Evolutionary conservation across 2,329 filamentous ascomycete genomes (phyloP).

Genomic region (Neopestalotiopsis sp.): DNA sequence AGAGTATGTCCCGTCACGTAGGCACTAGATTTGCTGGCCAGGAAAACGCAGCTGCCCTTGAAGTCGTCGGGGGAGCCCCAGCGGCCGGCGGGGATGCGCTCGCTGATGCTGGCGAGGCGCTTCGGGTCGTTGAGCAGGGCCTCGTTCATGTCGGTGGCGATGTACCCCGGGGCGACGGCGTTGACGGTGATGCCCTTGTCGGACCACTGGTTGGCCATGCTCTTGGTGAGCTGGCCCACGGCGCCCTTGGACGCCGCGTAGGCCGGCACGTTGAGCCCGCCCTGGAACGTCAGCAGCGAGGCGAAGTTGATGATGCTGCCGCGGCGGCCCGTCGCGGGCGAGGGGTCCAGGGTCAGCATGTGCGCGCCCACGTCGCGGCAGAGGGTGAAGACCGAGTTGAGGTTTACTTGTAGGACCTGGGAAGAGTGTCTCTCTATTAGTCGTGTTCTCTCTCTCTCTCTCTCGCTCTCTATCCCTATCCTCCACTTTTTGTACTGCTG

Average conservation of each 20-base stretch:
- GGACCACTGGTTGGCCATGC: conserved; percentile 86
- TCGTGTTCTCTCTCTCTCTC: conserved; percentile 42
- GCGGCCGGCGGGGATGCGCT: conserved; percentile 80
- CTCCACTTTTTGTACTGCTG: too few relatives aligned
- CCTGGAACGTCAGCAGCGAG: conserved; percentile 81
- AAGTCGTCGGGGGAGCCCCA: conserved; percentile 90
- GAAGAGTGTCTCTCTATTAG: conserved; percentile 41
- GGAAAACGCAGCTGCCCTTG: conserved; percentile 78
- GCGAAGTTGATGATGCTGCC: conserved; percentile 80
- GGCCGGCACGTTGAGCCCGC: conserved; percentile 84
- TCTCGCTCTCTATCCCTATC: not conserved
- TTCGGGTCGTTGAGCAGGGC: conserved; percentile 76
- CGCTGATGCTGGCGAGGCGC: conserved; percentile 74
- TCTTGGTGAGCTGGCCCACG: conserved; percentile 83
- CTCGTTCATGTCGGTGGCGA: conserved; percentile 92
- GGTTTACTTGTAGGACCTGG: conserved; percentile 75
- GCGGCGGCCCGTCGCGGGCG: conserved; percentile 56
- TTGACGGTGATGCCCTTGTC: conserved; percentile 77
- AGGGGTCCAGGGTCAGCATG: conserved; percentile 66
- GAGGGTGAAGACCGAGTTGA: conserved; percentile 76
- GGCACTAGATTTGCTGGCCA: conserved; percentile 76
- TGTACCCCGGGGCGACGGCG: conserved; percentile 87
- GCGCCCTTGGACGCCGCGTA: conserved; percentile 88
- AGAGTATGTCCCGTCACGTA: conserved; percentile 85
- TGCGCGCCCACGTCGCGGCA: conserved; percentile 78